Percentiles rank a stretch among this genome's conserved stretches.
These are phyloP conservation scores for Suillus decipiens DNA, from an alignment of 768 basidiomycete species.

Conservation along the genomic window DNA sequence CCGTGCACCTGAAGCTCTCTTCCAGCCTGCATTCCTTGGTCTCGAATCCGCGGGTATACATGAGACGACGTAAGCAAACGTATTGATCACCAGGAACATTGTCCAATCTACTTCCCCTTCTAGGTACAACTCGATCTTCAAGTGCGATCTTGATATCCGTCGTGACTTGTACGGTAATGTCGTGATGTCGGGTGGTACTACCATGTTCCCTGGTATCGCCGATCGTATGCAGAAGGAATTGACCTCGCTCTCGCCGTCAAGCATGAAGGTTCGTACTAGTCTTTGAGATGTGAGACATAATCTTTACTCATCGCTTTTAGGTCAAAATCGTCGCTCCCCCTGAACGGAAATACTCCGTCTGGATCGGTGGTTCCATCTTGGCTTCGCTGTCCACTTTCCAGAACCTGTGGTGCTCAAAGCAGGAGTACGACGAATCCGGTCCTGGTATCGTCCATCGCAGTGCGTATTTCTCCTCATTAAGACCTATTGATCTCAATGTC, in stretches of 20 bases:
- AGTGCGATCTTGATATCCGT: constrained; percentile 71
- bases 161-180: constrained; percentile 37
- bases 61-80: constrained; percentile 53
- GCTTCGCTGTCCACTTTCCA: constrained; percentile 95
- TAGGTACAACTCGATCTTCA: constrained; percentile 60
- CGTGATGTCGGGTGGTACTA: constrained; percentile 77
- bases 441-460: constrained; percentile 82
- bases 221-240: constrained; percentile 97
- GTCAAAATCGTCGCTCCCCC: constrained; percentile 94
- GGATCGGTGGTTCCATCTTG: constrained; percentile 87
- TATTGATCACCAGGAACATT: neutral
- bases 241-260: constrained; percentile 73
- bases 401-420: constrained; percentile 92
- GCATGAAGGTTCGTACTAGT: constrained; percentile 68
- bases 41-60: constrained; percentile 86
- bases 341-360: constrained; percentile 94
- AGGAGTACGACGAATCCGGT: constrained; percentile 88
- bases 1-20: constrained; percentile 57
- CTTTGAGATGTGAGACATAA: neutral
- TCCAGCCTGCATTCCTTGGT: constrained; percentile 60
- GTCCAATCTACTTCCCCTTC: constrained; percentile 9
- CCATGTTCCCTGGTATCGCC: constrained; percentile 96
- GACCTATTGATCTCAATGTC: neutral
- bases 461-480: constrained; percentile 34
- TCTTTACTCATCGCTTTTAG: constrained; percentile 27